phyloP scores from a whole-genome alignment of 768 basidiomycete species.

The Hortiboletus flavorubellus region DNA sequence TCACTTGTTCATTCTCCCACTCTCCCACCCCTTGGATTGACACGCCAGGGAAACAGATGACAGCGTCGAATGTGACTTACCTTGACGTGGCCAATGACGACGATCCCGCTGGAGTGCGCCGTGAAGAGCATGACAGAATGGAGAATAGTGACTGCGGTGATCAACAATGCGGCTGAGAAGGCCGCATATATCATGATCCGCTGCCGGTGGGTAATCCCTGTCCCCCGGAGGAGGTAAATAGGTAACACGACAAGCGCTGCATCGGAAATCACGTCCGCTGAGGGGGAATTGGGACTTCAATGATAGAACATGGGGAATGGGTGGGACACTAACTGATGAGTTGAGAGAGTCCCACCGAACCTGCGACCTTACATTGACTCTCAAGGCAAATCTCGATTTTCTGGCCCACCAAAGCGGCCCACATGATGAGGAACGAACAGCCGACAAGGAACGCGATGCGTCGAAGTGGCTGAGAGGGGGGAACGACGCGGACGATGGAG shows the following conservation, averaged over 20 bases:
- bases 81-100: constrained; percentile 24
- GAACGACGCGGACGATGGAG: constrained; percentile 20
- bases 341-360: constrained; percentile 13
- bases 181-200: constrained; percentile 18
- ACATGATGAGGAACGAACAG: constrained; percentile 23
- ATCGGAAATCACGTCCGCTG: constrained; percentile 25
- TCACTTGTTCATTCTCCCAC: neutral
- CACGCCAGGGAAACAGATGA: neutral
- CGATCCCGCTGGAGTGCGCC: neutral
- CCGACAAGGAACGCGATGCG: constrained; percentile 6
- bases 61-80: constrained; percentile 5
- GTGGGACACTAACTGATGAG: constrained; percentile 19
- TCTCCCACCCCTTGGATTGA: neutral
- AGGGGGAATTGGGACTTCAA: neutral
- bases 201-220: constrained; percentile 4
- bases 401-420: constrained; percentile 19
- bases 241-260: constrained; percentile 15
- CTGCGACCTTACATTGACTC: neutral
- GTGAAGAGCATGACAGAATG: constrained; percentile 12
- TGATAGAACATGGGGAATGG: neutral
- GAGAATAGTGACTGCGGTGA: constrained; percentile 18
- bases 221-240: constrained; percentile 7
- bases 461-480: constrained; percentile 7
- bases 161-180: constrained; percentile 20
- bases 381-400: constrained; percentile 7